These are phyloP conservation scores for Podospora australis DNA, from an alignment of 495 filamentous ascomycete genomes.

Conservation along the genomic window DNA sequence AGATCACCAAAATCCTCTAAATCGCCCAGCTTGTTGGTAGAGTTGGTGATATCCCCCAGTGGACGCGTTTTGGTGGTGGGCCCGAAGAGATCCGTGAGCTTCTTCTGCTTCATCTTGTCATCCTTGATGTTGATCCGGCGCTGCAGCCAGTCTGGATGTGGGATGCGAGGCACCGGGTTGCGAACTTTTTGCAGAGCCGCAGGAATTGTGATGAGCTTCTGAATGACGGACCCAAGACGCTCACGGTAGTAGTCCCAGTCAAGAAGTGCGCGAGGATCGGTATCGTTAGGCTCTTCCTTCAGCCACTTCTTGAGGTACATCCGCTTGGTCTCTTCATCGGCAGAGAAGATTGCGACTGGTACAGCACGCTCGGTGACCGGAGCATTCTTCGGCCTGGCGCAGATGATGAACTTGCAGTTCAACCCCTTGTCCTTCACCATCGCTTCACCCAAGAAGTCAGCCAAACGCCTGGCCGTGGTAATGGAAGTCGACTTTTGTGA, in stretches of 20 bases:
- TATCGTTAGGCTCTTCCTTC: constrained; percentile 85
- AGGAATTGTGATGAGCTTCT: constrained; percentile 98
- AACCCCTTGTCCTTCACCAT: constrained; percentile 99
- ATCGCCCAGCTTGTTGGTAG: constrained; percentile 49
- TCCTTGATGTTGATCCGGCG: constrained; percentile 89
- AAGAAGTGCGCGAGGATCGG: constrained; percentile 80
- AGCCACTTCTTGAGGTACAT: constrained; percentile 92
- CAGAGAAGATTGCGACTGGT: constrained; percentile 95
- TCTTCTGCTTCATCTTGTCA: constrained; percentile 95
- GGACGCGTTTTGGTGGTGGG: constrained; percentile 55
- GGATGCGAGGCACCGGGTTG: constrained; percentile 88
- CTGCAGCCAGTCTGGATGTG: constrained; percentile 95
- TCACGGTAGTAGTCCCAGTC: constrained; percentile 98
- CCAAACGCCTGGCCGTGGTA: constrained; percentile 91
- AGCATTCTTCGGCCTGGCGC: constrained; percentile 73
- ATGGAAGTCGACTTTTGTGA: constrained; percentile 95
- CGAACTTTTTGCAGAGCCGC: constrained; percentile 90
- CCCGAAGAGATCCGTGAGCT: constrained; percentile 88
- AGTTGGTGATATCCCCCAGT: constrained; percentile 66
- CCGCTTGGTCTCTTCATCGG: constrained; percentile 77
- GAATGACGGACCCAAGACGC: constrained; percentile 89
- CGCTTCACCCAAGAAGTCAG: constrained; percentile 93
- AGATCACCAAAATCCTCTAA: constrained; percentile 79
- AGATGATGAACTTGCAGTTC: constrained; percentile 99
- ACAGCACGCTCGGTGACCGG: constrained; percentile 93